These are phyloP conservation scores for Phyllosticta paracitricarpa DNA, from an alignment of 2,329 filamentous ascomycete genomes.

Conservation along the genomic window DNA sequence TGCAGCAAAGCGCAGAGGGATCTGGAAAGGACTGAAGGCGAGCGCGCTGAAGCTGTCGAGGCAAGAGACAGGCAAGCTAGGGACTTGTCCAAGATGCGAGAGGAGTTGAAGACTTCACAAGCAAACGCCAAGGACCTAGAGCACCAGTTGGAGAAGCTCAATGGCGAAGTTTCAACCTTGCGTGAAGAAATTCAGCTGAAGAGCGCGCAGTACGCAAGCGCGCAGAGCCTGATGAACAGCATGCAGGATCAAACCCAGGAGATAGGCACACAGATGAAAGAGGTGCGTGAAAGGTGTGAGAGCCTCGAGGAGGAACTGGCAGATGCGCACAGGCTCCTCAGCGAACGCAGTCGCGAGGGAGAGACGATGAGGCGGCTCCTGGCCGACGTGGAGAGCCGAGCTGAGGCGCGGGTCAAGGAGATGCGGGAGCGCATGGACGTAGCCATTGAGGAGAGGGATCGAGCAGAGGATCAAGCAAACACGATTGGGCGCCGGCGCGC, in stretches of 20 bases:
- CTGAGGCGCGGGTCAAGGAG: constrained; percentile 73
- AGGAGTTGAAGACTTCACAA: constrained; percentile 51
- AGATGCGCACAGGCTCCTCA: constrained; percentile 77
- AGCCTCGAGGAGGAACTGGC: constrained; percentile 84
- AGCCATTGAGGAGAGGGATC: constrained; percentile 87
- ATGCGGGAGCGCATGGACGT: constrained; percentile 83
- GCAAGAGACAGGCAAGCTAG: constrained; percentile 59
- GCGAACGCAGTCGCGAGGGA: constrained; percentile 79
- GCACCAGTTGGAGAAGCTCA: constrained; percentile 58
- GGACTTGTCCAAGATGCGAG: constrained; percentile 62
- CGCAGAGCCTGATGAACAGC: constrained; percentile 75
- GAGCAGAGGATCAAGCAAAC: constrained; percentile 81
- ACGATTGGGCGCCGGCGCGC: constrained; percentile 65
- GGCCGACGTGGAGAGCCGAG: constrained; percentile 72
- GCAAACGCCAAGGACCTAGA: constrained; percentile 63
- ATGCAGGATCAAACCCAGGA: constrained; percentile 91
- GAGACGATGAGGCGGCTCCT: constrained; percentile 91
- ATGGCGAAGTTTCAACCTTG: constrained; percentile 55
- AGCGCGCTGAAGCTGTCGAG: constrained; percentile 68
- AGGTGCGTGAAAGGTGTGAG: constrained; percentile 71
- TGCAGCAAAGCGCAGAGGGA: constrained; percentile 66
- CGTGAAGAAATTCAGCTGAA: constrained; percentile 78
- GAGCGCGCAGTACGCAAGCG: constrained; percentile 72
- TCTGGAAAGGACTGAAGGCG: constrained; percentile 64
- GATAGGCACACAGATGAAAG: constrained; percentile 82